phyloP scores from a whole-genome alignment of 2,329 filamentous ascomycete species.

The Dothidotthia symphoricarpi region DNA sequence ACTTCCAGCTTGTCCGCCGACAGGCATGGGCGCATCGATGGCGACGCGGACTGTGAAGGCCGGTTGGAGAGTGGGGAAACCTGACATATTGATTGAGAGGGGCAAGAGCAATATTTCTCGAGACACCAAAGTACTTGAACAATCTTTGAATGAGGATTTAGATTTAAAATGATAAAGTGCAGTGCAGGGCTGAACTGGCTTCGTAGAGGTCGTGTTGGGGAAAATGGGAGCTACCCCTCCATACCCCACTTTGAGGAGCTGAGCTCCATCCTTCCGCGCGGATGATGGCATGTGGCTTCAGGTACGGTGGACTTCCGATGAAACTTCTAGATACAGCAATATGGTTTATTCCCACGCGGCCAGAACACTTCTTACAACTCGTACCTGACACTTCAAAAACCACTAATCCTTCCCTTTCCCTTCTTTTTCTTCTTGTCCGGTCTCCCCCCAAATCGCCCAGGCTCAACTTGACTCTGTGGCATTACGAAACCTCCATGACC shows the following conservation, averaged over 20 bases:
- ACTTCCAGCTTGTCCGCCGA: conserved; percentile 25
- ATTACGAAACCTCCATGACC: conserved; percentile 6
- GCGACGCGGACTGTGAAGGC: conserved; percentile 32
- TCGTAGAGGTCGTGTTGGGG: neutral
- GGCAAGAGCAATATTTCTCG: neutral
- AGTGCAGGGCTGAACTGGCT: neutral
- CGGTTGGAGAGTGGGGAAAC: conserved; percentile 30
- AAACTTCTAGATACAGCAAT: no score
- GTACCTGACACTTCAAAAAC: conserved; percentile 19
- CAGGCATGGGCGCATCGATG: conserved; percentile 28
- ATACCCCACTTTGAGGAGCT: conserved; percentile 12
- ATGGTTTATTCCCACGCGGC: no score
- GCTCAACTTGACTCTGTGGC: conserved; percentile 36
- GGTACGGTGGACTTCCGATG: no score
- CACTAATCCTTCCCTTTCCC: conserved; percentile 34
- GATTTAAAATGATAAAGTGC: neutral
- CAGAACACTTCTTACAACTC: no score
- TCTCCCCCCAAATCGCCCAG: conserved; percentile 37
- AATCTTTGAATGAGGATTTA: no score
- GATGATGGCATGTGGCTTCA: conserved; percentile 9
- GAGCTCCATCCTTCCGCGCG: conserved; percentile 9
- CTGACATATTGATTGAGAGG: conserved; percentile 19
- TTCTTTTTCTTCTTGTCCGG: conserved; percentile 37
- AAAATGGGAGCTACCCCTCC: conserved; percentile 19
- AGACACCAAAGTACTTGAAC: no score